Evolutionary conservation across 2,329 filamentous ascomycete genomes (phyloP).

Genomic region (Exutisphaerella laricina): DNA sequence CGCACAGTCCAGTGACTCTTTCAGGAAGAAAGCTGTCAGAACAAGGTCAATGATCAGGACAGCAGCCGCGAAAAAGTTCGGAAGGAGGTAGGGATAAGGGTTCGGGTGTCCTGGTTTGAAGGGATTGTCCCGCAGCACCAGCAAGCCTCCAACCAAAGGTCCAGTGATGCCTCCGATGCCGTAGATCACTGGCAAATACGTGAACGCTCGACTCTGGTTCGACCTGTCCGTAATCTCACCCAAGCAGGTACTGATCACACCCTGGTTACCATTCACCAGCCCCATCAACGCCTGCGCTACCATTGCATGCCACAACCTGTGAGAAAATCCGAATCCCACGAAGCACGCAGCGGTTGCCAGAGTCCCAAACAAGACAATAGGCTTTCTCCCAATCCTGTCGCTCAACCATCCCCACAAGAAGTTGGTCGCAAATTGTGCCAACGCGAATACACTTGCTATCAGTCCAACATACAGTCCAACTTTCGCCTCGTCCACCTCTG

Average conservation of each 20-base stretch:
- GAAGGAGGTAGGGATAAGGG: conserved; percentile 74
- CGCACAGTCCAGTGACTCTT: conserved; percentile 74
- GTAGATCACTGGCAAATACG: conserved; percentile 93
- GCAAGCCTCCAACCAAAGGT: conserved; percentile 78
- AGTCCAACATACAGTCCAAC: conserved; percentile 85
- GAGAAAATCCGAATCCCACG: conserved; percentile 79
- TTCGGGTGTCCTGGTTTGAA: conserved; percentile 48
- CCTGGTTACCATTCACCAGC: conserved; percentile 88
- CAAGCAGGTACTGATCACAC: conserved; percentile 85
- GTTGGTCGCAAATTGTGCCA: conserved; percentile 88
- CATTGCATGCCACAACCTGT: conserved; percentile 74
- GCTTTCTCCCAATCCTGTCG: conserved; percentile 73
- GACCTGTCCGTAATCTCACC: conserved; percentile 93
- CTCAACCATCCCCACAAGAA: conserved; percentile 85
- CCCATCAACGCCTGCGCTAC: conserved; percentile 87
- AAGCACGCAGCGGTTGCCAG: conserved; percentile 78
- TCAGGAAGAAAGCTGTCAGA: conserved; percentile 71
- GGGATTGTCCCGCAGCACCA: conserved; percentile 61
- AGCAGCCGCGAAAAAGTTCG: conserved; percentile 71
- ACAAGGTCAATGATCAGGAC: conserved; percentile 68
- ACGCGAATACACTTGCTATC: conserved; percentile 83
- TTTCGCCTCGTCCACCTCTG: conserved; percentile 64
- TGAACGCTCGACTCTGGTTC: conserved; percentile 91
- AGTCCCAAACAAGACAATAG: conserved; percentile 75
- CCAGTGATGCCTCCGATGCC: conserved; percentile 90